Base-by-base conservation (phyloP, 2,329 filamentous ascomycete genomes). In the Penicillium sp. region DNA sequence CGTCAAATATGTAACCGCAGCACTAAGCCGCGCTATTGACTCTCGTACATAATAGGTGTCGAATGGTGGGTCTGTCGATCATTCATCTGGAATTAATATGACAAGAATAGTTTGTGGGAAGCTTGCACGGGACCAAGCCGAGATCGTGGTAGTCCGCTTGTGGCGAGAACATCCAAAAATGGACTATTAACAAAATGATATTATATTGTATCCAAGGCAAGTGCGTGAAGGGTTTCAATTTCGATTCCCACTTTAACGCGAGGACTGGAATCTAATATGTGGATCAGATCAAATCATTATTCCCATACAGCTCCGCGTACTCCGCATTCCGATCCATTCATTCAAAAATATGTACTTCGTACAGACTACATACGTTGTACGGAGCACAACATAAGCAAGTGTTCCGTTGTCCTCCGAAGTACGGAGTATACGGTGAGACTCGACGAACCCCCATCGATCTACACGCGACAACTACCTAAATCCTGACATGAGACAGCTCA, bases 401-500 rank as follows among this genome's bases (percentile, higher is more conserved):
- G 4, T 17, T 22, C 42, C 12, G 28, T 16, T 16, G 31, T 35
- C 14, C 14, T n/a, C 8, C 9, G 14, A 9, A 42, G 17, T 42
- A 31, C 9, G 14, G 14, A 42, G 17, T 42, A 31, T 42, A 50
- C 36, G 43, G 50, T 53, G 50, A 53, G 33, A 41, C 5, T 33
- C 19, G 4, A 53, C 43, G 26, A 48, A 28, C 44, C 14, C 11
- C 19, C 26, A 26, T 35, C 44, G 30, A 53, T 53, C 44, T 36
- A 49, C 44, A 12, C 51, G 57, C 49, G 60, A 61, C 61, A 61
- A 47, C 31, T 41, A 51, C 53, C 51, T 31, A 56, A 43, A 48
- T 33, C 40, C 50, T 65, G 63, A 65, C 63, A 65, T 64, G 57
- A 61, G 61, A 65, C 25, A 63, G 51, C 38, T 64, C 63, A 63